These are phyloP conservation scores for Tausonia pullulans DNA, from an alignment of 1,284 basidiomycete genomes.

Conservation along the genomic window DNA sequence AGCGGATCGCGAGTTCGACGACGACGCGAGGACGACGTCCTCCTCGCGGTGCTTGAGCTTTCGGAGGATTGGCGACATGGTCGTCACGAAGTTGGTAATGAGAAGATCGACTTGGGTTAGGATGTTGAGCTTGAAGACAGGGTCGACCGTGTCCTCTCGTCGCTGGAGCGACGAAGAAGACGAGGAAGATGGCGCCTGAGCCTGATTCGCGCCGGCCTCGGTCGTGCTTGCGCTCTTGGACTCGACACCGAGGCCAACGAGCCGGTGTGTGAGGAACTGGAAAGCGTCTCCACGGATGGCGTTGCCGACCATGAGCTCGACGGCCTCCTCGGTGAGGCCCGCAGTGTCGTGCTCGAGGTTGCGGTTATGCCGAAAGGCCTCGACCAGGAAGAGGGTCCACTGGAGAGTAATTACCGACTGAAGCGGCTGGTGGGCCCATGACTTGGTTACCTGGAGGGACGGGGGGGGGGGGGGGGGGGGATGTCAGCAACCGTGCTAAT, in stretches of 20 bases:
- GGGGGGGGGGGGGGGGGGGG: not conserved
- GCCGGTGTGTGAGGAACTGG: conserved; percentile 48
- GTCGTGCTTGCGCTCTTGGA: conserved; percentile 17
- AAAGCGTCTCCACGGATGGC: conserved; percentile 75
- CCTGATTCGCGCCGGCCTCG: conserved; percentile 28
- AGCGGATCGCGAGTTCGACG: not conserved
- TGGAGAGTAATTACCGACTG: conserved; percentile 33
- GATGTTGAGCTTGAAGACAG: conserved; percentile 55
- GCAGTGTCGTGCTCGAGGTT: conserved; percentile 23
- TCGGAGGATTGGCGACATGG: conserved; percentile 73
- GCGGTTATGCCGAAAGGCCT: conserved; percentile 22
- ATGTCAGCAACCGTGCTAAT: conserved; percentile 19
- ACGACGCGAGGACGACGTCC: conserved; percentile 56
- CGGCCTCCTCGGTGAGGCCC: conserved; percentile 22
- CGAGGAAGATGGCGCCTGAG: conserved; percentile 19
- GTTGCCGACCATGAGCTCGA: conserved; percentile 28
- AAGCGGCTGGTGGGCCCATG: conserved; percentile 31
- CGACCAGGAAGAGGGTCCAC: conserved; percentile 32
- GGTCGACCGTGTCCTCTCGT: conserved; percentile 45
- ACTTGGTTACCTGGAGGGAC: conserved; percentile 3
- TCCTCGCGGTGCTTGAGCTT: conserved; percentile 86
- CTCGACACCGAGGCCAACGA: conserved; percentile 30
- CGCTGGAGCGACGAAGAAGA: not conserved
- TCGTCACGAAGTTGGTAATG: conserved; percentile 59
- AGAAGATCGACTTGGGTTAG: conserved; percentile 59